Conservation (phyloP, 192 early-diverging fungal species). For the Coemansia sp. region DNA sequence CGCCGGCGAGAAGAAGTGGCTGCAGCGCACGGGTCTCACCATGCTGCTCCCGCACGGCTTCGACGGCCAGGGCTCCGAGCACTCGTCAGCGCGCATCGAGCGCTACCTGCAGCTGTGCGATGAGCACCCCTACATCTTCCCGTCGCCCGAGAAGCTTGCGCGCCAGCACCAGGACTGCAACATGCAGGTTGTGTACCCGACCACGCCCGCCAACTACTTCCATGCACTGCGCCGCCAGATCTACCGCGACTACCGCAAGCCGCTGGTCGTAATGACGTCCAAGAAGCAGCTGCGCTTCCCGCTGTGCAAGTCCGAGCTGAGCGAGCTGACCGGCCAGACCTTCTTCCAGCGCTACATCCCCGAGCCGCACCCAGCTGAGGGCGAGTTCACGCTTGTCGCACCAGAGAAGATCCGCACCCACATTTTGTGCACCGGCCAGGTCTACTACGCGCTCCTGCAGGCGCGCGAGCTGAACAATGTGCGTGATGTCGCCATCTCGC, state of each 20-base stretch:
- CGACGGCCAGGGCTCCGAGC: conserved; percentile 98
- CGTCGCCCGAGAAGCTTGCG: conserved; percentile 72
- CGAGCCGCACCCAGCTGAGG: conserved; percentile 77
- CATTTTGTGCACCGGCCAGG: conserved; percentile 95
- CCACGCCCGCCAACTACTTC: conserved; percentile 99
- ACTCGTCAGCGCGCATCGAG: conserved; percentile 94
- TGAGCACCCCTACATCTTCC: conserved; percentile 87
- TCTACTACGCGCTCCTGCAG: conserved; percentile 89
- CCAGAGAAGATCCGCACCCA: conserved; percentile 89
- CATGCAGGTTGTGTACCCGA: conserved; percentile 95
- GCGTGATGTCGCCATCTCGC: conserved; percentile 85
- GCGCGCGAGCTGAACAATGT: conserved; percentile 92
- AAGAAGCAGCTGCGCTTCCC: conserved; percentile 95
- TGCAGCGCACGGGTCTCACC: conserved; percentile 92
- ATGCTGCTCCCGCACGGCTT: conserved; percentile 96
- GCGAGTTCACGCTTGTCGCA: conserved; percentile 64
- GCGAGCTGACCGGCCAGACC: conserved; percentile 78
- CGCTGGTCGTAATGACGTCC: conserved; percentile 75
- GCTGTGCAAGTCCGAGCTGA: conserved; percentile 78
- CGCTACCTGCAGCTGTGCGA: conserved; percentile 94
- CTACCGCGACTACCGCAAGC: conserved; percentile 96
- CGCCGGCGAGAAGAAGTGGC: conserved; percentile 97
- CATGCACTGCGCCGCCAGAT: conserved; percentile 94
- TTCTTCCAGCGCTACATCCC: conserved; percentile 92
- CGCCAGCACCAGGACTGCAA: conserved; percentile 98